Conservation (phyloP, 257 asterid genomes). For the Plantago major region DNA sequence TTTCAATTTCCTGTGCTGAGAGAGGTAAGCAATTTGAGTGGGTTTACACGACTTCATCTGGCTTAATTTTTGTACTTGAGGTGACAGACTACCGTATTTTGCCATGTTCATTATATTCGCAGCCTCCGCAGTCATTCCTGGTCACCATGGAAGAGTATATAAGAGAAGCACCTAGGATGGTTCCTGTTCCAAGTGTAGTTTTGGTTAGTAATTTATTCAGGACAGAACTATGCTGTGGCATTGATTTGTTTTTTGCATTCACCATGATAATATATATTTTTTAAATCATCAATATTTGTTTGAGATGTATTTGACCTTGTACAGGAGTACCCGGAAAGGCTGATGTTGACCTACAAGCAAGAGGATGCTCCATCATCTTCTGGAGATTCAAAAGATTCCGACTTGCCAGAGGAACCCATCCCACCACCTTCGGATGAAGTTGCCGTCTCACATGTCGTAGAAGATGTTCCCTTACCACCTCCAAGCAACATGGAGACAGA, state of each 20-base stretch:
- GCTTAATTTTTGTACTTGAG: background rate
- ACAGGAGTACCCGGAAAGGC: conserved; percentile 95
- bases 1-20: conserved; percentile 92
- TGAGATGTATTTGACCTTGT: conserved; percentile 15
- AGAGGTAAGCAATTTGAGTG: conserved; percentile 51
- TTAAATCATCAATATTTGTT: conserved; percentile 5
- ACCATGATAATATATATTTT: background rate
- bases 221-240: conserved; percentile 6
- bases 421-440: conserved; percentile 45
- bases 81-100: background rate
- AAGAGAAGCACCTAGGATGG: conserved; percentile 64
- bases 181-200: conserved; percentile 40
- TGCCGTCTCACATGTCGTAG: conserved; percentile 41
- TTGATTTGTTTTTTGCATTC: background rate
- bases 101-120: conserved; percentile 16
- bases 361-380: conserved; percentile 63
- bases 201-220: conserved; percentile 39
- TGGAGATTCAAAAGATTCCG: conserved; percentile 45
- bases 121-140: conserved; percentile 66
- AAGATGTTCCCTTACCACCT: conserved; percentile 42
- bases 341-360: conserved; percentile 87
- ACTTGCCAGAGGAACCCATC: conserved; percentile 36
- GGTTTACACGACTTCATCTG: conserved; percentile 12
- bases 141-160: conserved; percentile 69
- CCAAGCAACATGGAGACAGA: conserved; percentile 51